These are phyloP conservation scores for Ophiosphaerella korrae DNA, from an alignment of 2,329 filamentous ascomycete species.

Conservation along the genomic window DNA sequence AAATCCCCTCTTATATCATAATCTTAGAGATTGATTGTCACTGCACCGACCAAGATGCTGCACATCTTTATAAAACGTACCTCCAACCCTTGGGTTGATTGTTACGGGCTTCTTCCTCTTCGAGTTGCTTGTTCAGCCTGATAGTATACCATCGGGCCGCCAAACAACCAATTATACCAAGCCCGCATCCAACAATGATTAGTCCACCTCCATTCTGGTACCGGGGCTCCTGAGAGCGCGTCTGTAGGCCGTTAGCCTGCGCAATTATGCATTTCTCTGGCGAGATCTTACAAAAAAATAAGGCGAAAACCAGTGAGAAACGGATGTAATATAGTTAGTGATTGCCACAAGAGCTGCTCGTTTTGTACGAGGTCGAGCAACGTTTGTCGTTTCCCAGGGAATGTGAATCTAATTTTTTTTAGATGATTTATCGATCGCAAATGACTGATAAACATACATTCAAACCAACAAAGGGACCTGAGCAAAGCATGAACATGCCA, in stretches of 20 bases:
- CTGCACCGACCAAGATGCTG: too few species aligned
- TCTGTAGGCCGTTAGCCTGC: not conserved
- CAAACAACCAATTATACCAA: not conserved
- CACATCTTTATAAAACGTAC: not conserved
- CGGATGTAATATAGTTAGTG: conserved; percentile 47
- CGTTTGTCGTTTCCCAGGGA: conserved; percentile 50
- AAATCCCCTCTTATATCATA: too few species aligned
- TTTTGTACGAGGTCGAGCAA: conserved; percentile 49
- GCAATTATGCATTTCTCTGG: not conserved
- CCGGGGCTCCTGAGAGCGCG: not conserved
- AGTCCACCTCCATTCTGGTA: not conserved
- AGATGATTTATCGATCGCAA: not conserved
- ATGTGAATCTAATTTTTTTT: conserved; percentile 36
- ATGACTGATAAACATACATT: conserved; percentile 19
- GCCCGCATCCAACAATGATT: not conserved
- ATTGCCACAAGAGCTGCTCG: conserved; percentile 51
- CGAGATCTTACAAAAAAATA: conserved; percentile 38
- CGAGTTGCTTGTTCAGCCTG: not conserved
- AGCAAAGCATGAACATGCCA: conserved; percentile 31
- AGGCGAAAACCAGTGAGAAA: conserved; percentile 50
- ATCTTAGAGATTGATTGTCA: too few species aligned
- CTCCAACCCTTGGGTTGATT: not conserved
- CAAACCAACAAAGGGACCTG: conserved; percentile 46
- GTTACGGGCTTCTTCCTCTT: not conserved
- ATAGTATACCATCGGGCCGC: not conserved